Conservation (phyloP, 257 asterid species). For the Nicotiana tabacum region DNA sequence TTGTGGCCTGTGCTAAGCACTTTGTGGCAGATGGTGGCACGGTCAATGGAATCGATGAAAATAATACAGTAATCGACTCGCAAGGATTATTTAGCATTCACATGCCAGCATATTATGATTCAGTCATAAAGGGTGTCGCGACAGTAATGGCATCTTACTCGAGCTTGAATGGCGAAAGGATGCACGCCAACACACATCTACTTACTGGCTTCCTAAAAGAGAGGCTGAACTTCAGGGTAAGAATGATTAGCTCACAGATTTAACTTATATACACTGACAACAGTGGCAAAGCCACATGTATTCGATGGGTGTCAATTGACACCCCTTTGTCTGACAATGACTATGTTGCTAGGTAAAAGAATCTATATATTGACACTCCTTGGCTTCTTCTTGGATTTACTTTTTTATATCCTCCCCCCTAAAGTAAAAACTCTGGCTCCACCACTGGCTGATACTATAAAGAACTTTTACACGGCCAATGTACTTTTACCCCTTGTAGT, state of each 20-base stretch:
- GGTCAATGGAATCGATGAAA: slow-evolving; percentile 32
- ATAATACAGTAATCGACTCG: slow-evolving; percentile 36
- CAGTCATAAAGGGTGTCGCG: slow-evolving; percentile 38
- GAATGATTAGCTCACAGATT: not conserved
- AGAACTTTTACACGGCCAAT: no score
- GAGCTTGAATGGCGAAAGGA: slow-evolving; percentile 45
- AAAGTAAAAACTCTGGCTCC: no score
- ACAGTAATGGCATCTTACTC: slow-evolving; percentile 47
- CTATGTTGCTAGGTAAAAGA: no score
- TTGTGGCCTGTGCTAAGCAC: slow-evolving; percentile 7
- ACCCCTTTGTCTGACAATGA: no score
- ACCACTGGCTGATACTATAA: no score
- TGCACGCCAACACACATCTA: slow-evolving; percentile 48
- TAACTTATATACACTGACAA: not conserved
- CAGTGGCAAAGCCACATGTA: no score
- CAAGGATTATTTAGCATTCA: slow-evolving; percentile 31
- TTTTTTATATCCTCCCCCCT: no score
- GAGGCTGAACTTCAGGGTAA: slow-evolving; percentile 45
- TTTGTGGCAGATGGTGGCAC: slow-evolving; percentile 44
- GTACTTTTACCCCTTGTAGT: no score
- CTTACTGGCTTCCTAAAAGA: slow-evolving; percentile 42
- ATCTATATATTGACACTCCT: no score
- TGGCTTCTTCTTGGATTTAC: no score
- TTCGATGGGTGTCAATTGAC: no score
- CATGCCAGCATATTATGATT: slow-evolving; percentile 51